Evolutionary conservation across 768 basidiomycete genomes (phyloP), one percentile per base, ranked within the genome.

Genomic region (Melanogaster broomeanus): DNA sequence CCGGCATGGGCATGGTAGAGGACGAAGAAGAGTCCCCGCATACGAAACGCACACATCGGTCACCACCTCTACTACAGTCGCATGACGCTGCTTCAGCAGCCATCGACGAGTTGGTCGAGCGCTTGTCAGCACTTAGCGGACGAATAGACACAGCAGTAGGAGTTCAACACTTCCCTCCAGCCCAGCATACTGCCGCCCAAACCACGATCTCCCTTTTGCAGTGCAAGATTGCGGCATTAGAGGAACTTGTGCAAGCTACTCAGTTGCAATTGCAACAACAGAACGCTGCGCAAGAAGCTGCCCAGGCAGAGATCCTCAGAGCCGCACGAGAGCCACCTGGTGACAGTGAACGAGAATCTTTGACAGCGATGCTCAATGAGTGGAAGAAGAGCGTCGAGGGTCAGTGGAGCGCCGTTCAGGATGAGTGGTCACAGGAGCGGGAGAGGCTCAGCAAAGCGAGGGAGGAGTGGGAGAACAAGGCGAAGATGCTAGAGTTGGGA

Each of bases 351-450:
- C 74, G 71, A 12, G 80, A 81, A 30, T 76, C 77, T 0, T 65
- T 85, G 35, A 80, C 76, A 12, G 71, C 74, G 19, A 76, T 85
- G 65, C 71, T 88, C 27, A 70, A 74, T 18, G 82, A 85, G 37
- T 94, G 91, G 90, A 88, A 87, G 66, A 84, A 82, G 61, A 75
- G 73, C 11, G 83, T 94, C 21, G 92, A 94, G 59, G 87, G 85
- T 9, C 82, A 85, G 44, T 94, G 91, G 91, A 79, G 74, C 31
- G 72, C 69, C 25, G 85, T 94, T 28, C 82, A 86, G 59, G 86
- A 90, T 57, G 88, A 89, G 49, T 97, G 93, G 93, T 78, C 77
- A 2, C 75, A 80, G 33, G 94, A 97, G 68, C 77, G 93, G 4
- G 87, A 87, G 53, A 77, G 90, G 18, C 75, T 97, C 11, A 75